Evolutionary conservation across 202 grass and related monocot genomes (phyloP), one percentile per base, ranked within the genome.

Genomic region (Tripidium arundinaceum): DNA sequence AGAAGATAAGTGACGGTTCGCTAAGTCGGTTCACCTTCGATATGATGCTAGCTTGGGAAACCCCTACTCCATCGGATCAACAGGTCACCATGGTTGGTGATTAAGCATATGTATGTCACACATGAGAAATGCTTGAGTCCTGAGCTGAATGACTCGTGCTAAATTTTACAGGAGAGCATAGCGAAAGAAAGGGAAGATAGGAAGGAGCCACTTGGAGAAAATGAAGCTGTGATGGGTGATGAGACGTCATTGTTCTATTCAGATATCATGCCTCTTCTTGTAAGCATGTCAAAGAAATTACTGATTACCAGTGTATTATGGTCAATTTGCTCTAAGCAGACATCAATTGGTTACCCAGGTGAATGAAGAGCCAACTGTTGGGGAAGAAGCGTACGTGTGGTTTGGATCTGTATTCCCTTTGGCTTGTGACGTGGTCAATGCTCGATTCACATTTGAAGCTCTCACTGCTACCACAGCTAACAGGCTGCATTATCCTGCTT

Each of bases 41-140:
- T 76, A 94, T 94, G 92, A 98, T 98, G 92, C 88, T 94, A 38
- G 91, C 94, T 75, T 98, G 91, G 94, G 94, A 98, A 74, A 86
- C 50, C 4, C 91, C 91, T 49, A 78, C 80, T 64, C 29, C 83
- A 52, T 69, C 71, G 9, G 86, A 86, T 70, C 86, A 87, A 46
- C 84, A 88, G 11, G 29, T 55, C 68, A 70, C 80, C 68, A 89
- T 89, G 68, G 80, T 70, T 40, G 25, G 38, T 43, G 9, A 67
- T 62, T 73, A 41, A 8, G 2, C 67, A 52, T 50, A 36, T 36
- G 29, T 31, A 31, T 31, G 1, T 31, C 29, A 31, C 29, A 31
- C 29, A 85, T 26, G 16, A n/a, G n/a, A n/a, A n/a, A 31, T 31
- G 29, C 29, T 31, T 3, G 29, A 31, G 29, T 34, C 33, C 4